Percentiles rank a stretch among this genome's conserved stretches.
Conservation (phyloP, 441 rosid genomes). For the Gossypium davidsonii region DNA sequence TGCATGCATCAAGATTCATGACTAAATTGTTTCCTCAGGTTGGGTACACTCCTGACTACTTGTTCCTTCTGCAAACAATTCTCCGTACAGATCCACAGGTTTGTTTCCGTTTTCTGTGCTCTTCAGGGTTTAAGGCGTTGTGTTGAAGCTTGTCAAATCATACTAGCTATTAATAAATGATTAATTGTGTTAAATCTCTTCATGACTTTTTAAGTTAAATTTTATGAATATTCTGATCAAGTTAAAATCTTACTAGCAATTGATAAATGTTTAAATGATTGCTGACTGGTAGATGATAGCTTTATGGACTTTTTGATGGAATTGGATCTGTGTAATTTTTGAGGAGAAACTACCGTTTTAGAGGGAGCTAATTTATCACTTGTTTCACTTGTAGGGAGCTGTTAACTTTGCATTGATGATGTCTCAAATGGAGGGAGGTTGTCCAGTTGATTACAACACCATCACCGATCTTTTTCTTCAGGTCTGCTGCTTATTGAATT, state of each 20-base stretch:
- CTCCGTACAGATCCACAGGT: constrained; percentile 99
- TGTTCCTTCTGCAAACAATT: constrained; percentile 98
- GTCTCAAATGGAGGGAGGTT: constrained; percentile 99
- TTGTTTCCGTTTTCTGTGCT: constrained; percentile 15
- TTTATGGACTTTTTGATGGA: constrained; percentile 2
- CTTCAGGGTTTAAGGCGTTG: constrained; percentile 17
- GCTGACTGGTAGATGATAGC: neutral
- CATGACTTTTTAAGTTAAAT: neutral
- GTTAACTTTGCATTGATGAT: constrained; percentile 99
- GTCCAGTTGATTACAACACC: constrained; percentile 96
- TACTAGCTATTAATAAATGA: neutral
- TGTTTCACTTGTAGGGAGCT: constrained; percentile 65
- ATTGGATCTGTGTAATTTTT: constrained; percentile 1
- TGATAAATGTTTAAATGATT: neutral
- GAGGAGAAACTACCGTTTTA: neutral
- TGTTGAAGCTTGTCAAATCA: constrained; percentile 11
- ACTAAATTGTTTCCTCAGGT: constrained; percentile 42
- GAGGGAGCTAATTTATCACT: neutral
- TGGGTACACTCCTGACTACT: constrained; percentile 96
- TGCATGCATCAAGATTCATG: neutral
- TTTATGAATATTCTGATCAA: neutral
- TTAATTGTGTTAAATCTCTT: neutral
- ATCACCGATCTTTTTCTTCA: constrained; percentile 99
- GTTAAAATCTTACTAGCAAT: neutral
- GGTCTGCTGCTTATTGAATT: constrained; percentile 35